phyloP scores from a whole-genome alignment of 106 monocot species.

The Platanthera zijinensis region DNA sequence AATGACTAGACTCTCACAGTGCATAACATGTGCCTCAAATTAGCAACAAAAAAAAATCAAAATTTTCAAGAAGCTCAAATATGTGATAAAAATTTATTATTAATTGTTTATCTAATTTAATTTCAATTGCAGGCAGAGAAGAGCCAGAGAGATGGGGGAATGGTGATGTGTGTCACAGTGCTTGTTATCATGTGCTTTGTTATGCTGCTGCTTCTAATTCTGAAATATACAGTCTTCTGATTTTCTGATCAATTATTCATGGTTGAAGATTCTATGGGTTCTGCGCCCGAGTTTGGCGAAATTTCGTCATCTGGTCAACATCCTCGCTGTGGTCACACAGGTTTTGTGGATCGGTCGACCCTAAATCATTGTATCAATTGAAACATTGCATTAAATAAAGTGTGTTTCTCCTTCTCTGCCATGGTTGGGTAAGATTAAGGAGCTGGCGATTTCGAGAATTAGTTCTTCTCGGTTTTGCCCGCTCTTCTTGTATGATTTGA shows the following conservation, averaged over 20 bases:
- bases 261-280: no score
- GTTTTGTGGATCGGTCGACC: neutral
- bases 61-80: no score
- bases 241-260: no score
- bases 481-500: no score
- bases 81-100: neutral
- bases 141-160: conserved; percentile 7
- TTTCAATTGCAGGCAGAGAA: conserved; percentile 4
- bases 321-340: neutral
- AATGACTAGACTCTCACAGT: no score
- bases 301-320: neutral
- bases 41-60: no score
- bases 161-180: conserved; percentile 7
- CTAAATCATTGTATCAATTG: neutral
- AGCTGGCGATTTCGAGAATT: no score
- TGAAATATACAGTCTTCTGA: conserved; percentile 6
- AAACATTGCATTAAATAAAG: neutral
- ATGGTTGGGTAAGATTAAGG: no score
- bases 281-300: no score
- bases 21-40: no score
- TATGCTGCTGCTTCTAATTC: conserved; percentile 4
- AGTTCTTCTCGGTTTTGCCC: no score
- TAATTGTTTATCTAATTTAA: neutral
- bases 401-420: neutral
- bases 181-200: conserved; percentile 8